Conservation (phyloP, 345 rosid species). For the Durio zibethinus region DNA sequence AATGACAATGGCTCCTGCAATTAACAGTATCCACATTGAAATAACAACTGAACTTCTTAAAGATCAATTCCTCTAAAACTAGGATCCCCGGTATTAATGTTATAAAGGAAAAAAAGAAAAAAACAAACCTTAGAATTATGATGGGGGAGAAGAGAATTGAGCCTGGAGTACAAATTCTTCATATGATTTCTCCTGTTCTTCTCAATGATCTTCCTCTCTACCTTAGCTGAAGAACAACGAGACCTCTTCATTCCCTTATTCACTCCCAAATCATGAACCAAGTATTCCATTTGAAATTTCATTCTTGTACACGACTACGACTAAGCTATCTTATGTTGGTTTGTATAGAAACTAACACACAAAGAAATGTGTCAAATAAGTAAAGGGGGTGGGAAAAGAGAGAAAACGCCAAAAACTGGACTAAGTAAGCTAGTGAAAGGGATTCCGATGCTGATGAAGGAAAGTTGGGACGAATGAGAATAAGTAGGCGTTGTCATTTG, state of each 20-base stretch:
- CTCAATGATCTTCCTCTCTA: slow-evolving; percentile 49
- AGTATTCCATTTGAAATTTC: neutral
- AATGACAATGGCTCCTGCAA: slow-evolving; percentile 39
- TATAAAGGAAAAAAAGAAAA: neutral
- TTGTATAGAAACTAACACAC: neutral
- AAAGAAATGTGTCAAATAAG: neutral
- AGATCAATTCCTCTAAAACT: neutral
- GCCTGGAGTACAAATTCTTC: slow-evolving; percentile 39
- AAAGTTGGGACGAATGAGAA: neutral
- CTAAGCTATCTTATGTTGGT: neutral
- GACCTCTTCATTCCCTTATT: neutral
- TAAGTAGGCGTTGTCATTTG: neutral
- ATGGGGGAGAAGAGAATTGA: slow-evolving; percentile 45
- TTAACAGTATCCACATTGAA: neutral
- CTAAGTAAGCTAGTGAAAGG: neutral
- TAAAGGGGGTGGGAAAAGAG: neutral
- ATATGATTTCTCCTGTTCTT: slow-evolving; percentile 49
- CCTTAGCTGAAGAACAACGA: slow-evolving; percentile 22
- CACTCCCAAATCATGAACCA: neutral
- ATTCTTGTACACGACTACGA: neutral
- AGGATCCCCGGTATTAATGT: neutral
- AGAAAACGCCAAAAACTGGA: neutral
- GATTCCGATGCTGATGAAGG: neutral
- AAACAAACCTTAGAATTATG: slow-evolving; percentile 25
- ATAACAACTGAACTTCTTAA: neutral